A percentile compares a stretch with the other conserved stretches of the same genome.
phyloP scores from a whole-genome alignment of 1,284 basidiomycete genomes.

The Cerioporus squamosus region DNA sequence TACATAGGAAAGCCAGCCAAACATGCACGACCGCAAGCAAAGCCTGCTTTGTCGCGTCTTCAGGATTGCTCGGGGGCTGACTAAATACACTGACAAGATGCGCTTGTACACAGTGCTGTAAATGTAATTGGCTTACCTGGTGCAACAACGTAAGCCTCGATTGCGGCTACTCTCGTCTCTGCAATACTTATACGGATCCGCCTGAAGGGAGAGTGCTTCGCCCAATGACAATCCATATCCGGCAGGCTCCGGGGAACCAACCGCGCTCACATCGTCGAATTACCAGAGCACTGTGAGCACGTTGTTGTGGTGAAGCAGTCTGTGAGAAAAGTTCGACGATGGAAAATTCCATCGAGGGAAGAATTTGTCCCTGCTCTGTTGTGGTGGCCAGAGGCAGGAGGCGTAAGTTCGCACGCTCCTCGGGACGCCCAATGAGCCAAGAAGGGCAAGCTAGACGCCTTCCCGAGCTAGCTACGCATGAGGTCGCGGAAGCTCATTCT shows the following conservation, averaged over 20 bases:
- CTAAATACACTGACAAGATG: slow-evolving; percentile 14
- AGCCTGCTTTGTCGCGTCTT: slow-evolving; percentile 33
- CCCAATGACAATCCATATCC: background rate
- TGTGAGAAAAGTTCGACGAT: no score
- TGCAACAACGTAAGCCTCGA: background rate
- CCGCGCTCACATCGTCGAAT: no score
- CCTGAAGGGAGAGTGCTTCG: background rate
- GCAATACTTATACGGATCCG: background rate
- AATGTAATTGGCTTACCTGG: background rate
- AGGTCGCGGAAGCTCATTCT: no score
- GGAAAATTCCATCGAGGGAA: no score
- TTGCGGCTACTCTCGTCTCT: background rate
- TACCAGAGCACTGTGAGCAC: no score
- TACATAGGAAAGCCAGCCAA: slow-evolving; percentile 29
- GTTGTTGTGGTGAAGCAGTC: no score
- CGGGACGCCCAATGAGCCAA: no score
- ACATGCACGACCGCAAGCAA: slow-evolving; percentile 33
- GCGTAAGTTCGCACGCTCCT: no score
- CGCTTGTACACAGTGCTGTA: background rate
- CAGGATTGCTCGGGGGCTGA: slow-evolving; percentile 26
- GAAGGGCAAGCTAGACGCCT: no score
- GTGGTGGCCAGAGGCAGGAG: no score
- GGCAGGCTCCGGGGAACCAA: background rate
- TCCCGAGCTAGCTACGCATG: no score
- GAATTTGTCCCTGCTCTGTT: no score